phyloP scores from a whole-genome alignment of 352 stramenopile genomes.

The Globisporangium perplexum region DNA sequence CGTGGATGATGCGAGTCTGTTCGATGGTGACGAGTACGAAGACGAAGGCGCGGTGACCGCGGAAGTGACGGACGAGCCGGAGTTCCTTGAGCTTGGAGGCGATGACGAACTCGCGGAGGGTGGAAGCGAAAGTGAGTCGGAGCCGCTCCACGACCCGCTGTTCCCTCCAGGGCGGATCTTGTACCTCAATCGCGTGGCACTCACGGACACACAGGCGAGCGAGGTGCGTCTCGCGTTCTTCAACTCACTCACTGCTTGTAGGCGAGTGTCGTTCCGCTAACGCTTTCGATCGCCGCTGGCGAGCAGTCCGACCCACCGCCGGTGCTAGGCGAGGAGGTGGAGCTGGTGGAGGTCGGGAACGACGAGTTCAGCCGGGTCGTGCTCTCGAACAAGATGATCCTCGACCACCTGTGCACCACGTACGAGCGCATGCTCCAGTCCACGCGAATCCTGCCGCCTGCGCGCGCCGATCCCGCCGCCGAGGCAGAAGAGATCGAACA shows the following conservation, averaged over 20 bases:
- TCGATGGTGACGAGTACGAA: conserved; percentile 3
- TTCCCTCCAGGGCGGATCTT: conserved; percentile 68
- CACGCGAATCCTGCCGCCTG: conserved; percentile 7
- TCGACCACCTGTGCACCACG: conserved; percentile 81
- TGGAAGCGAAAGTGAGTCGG: background rate
- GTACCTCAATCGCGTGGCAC: conserved; percentile 47
- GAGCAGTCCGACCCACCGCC: background rate
- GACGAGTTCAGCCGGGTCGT: conserved; percentile 69
- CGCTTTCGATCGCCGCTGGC: background rate
- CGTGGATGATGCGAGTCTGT: background rate
- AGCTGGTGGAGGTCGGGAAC: conserved; percentile 57
- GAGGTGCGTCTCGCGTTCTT: background rate
- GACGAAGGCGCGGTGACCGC: conserved; percentile 1
- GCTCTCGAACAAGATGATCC: conserved; percentile 79
- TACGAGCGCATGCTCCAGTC: conserved; percentile 60
- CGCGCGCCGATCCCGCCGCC: background rate
- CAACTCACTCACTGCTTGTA: background rate
- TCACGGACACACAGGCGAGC: background rate
- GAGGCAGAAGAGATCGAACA: background rate
- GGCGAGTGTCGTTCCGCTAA: too few species aligned
- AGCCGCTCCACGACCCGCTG: conserved; percentile 46
- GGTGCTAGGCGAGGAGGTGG: conserved; percentile 15
- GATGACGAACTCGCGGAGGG: background rate
- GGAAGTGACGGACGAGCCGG: conserved; percentile 4
- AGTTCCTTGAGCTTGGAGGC: background rate